A percentile compares a stretch with the other conserved stretches of the same genome.
phyloP scores from a whole-genome alignment of 2,329 filamentous ascomycete species.

The Cordyceps militaris region DNA sequence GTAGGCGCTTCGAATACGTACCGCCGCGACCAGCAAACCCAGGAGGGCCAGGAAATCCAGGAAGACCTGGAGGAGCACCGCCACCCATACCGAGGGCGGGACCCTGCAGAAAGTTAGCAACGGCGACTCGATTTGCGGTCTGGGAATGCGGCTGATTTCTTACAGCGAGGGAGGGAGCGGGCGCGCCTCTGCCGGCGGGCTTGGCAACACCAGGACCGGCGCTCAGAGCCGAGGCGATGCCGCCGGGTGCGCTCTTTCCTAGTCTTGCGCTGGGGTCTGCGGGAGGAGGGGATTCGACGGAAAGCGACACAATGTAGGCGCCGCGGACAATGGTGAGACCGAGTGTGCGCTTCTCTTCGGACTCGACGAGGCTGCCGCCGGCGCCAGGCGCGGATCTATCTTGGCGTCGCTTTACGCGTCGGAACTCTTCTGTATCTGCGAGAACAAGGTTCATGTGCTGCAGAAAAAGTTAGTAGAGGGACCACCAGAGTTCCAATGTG shows the following conservation, averaged over 20 bases:
- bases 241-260: constrained; percentile 66
- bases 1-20: constrained; percentile 30
- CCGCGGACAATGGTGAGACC: constrained; percentile 92
- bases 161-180: constrained; percentile 70
- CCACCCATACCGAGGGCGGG: constrained; percentile 72
- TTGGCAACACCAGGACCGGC: constrained; percentile 85
- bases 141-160: constrained; percentile 19
- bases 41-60: constrained; percentile 44
- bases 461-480: constrained; percentile 8
- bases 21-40: constrained; percentile 46
- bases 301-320: constrained; percentile 88
- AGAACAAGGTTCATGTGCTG: constrained; percentile 99
- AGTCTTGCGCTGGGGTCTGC: constrained; percentile 87
- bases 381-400: constrained; percentile 60
- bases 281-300: constrained; percentile 91
- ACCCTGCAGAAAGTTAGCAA: constrained; percentile 39
- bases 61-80: constrained; percentile 52
- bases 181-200: constrained; percentile 76
- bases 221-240: constrained; percentile 62
- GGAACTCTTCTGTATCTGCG: constrained; percentile 96
- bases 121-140: not conserved
- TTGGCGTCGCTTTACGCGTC: constrained; percentile 79
- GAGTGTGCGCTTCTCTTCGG: constrained; percentile 95
- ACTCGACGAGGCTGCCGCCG: constrained; percentile 61
- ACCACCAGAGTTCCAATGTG: not conserved